phyloP scores from a whole-genome alignment of 2,329 filamentous ascomycete genomes.

The Gnomoniopsis smithogilvyi region DNA sequence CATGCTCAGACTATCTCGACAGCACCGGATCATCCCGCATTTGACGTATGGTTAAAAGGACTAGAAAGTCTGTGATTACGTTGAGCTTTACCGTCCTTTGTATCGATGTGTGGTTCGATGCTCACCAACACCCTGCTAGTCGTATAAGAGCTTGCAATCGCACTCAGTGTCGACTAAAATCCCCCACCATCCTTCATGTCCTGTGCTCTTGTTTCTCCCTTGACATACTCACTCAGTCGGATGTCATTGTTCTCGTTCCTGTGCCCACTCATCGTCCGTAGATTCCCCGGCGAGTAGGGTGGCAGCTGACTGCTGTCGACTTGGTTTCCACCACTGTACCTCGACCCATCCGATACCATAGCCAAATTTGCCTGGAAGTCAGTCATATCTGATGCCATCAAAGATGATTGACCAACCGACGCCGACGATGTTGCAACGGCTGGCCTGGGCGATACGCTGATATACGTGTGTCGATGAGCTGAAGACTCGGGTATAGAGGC shows the following conservation, averaged over 20 bases:
- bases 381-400: conserved; percentile 4
- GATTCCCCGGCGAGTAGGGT: conserved; percentile 22
- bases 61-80: too few species aligned
- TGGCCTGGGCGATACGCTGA: not conserved
- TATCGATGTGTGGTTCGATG: too few species aligned
- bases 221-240: conserved; percentile 34
- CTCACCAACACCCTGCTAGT: too few species aligned
- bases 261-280: conserved; percentile 32
- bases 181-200: conserved; percentile 30
- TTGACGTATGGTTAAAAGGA: too few species aligned
- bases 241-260: conserved; percentile 32
- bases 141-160: too few species aligned
- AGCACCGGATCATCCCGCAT: too few species aligned
- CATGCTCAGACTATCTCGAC: too few species aligned
- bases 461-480: not conserved
- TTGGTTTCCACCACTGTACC: conserved; percentile 16
- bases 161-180: too few species aligned
- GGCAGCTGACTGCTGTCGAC: conserved; percentile 16
- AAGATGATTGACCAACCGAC: not conserved
- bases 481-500: not conserved
- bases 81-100: too few species aligned
- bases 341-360: conserved; percentile 29
- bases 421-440: not conserved
- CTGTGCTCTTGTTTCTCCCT: conserved; percentile 34
- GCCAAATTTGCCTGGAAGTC: conserved; percentile 27